These are phyloP conservation scores for Xylariaceae sp. DNA, from an alignment of 2,329 filamentous ascomycete genomes.

Conservation along the genomic window DNA sequence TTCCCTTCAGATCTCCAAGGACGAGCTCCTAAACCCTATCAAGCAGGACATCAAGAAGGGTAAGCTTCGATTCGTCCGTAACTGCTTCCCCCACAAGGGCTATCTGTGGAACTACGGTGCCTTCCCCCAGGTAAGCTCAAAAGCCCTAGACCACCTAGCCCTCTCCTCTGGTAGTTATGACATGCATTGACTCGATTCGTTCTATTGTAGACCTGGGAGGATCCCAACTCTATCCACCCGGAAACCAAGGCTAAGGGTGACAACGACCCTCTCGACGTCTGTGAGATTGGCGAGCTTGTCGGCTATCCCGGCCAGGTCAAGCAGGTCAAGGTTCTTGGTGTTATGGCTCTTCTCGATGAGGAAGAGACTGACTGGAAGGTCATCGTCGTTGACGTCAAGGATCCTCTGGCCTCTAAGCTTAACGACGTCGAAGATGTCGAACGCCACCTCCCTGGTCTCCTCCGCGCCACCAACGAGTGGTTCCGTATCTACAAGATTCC, in stretches of 20 bases:
- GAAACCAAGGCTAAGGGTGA: conserved; percentile 99
- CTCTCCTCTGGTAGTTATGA: conserved; percentile 10
- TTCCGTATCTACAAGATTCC: conserved; percentile 99
- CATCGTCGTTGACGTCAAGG: conserved; percentile 98
- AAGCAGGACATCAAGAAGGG: conserved; percentile 99
- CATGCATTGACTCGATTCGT: conserved; percentile 7
- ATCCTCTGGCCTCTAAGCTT: conserved; percentile 93
- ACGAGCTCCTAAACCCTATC: conserved; percentile 97
- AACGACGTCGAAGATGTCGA: conserved; percentile 99
- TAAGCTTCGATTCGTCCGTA: conserved; percentile 98
- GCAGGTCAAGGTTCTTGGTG: conserved; percentile 99
- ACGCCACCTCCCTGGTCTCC: conserved; percentile 93
- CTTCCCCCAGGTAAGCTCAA: conserved; percentile 82
- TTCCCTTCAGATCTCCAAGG: conserved; percentile 85
- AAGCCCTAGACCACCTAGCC: conserved; percentile 13
- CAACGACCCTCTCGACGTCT: conserved; percentile 98
- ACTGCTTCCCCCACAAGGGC: conserved; percentile 99
- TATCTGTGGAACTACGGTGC: conserved; percentile 99
- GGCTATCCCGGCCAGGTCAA: conserved; percentile 96
- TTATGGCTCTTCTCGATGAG: conserved; percentile 99
- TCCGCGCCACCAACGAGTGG: conserved; percentile 99
- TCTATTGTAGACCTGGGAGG: conserved; percentile 86
- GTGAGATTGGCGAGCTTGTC: conserved; percentile 98
- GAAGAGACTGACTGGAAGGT: conserved; percentile 99
- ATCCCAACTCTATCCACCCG: conserved; percentile 93